These are phyloP conservation scores for Microbotryum saponariae DNA, from an alignment of 1,284 basidiomycete species.

Conservation along the genomic window DNA sequence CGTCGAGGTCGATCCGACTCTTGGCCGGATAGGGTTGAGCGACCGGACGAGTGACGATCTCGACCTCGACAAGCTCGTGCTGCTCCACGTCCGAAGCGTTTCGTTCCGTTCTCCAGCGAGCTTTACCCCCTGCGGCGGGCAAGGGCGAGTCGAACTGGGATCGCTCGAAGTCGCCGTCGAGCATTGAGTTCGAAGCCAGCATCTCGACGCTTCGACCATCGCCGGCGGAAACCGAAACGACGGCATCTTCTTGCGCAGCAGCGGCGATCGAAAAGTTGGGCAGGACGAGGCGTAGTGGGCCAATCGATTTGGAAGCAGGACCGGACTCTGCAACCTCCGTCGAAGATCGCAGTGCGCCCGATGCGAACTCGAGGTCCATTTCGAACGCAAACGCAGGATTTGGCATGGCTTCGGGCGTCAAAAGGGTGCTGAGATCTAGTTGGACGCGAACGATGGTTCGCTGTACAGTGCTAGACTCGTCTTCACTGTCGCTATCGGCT, in stretches of 20 bases:
- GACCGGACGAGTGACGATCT: not conserved
- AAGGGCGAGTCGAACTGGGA: conserved; percentile 2
- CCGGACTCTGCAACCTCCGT: not conserved
- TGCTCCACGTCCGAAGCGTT: not conserved
- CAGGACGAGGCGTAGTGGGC: not conserved
- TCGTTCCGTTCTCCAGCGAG: conserved; percentile 7
- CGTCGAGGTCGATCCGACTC: not conserved
- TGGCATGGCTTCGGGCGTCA: not conserved
- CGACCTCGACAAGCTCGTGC: conserved; percentile 5
- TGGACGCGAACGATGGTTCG: not conserved
- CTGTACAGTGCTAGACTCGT: not conserved
- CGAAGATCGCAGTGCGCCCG: not conserved
- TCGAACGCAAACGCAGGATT: conserved; percentile 1
- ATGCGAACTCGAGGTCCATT: not conserved
- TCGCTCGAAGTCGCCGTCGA: not conserved
- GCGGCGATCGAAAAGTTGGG: not conserved
- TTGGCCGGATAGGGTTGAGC: not conserved
- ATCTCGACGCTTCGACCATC: not conserved
- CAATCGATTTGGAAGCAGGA: not conserved
- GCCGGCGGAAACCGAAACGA: conserved; percentile 8
- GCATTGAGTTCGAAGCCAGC: not conserved
- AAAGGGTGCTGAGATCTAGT: not conserved
- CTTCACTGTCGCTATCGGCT: not conserved
- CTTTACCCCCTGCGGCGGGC: conserved; percentile 1
- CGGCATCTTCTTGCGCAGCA: conserved; percentile 2